Percentiles rank a stretch among this genome's conserved stretches.
These are phyloP conservation scores for Globisporangium nodosum DNA, from an alignment of 352 stramenopile species.

Conservation along the genomic window DNA sequence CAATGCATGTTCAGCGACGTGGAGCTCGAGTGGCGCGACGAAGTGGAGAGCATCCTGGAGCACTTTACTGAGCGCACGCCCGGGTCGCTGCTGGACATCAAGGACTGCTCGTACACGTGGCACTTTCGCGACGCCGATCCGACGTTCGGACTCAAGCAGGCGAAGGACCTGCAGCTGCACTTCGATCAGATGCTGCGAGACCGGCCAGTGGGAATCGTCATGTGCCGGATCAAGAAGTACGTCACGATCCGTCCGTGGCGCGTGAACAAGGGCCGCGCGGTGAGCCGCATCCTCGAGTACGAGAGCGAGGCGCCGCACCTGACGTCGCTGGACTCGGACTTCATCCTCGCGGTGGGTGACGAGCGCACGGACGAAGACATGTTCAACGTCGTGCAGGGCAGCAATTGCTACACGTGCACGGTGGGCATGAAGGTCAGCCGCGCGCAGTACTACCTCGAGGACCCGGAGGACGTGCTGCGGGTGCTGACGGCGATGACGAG, in stretches of 20 bases:
- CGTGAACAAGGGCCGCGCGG: constrained; percentile 83
- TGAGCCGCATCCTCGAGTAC: constrained; percentile 82
- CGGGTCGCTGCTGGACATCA: constrained; percentile 78
- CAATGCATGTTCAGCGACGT: constrained; percentile 82
- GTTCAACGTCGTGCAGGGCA: constrained; percentile 87
- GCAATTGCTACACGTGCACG: constrained; percentile 86
- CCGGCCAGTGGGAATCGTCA: constrained; percentile 76
- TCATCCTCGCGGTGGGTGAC: constrained; percentile 81
- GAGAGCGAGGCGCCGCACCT: constrained; percentile 74
- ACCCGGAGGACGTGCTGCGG: constrained; percentile 71
- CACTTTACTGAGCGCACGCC: constrained; percentile 86
- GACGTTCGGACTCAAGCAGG: constrained; percentile 81
- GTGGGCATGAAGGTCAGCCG: constrained; percentile 86
- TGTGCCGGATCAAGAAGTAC: constrained; percentile 88
- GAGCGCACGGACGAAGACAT: constrained; percentile 88
- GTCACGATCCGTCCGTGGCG: constrained; percentile 81
- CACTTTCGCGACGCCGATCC: constrained; percentile 85
- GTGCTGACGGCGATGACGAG: constrained; percentile 70
- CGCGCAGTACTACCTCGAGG: constrained; percentile 79
- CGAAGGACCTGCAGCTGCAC: constrained; percentile 86
- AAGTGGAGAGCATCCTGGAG: constrained; percentile 81
- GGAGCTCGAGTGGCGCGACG: constrained; percentile 67
- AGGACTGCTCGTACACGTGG: constrained; percentile 86
- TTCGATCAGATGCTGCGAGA: constrained; percentile 88
- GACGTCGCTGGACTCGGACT: constrained; percentile 74